Conservation (phyloP, 768 basidiomycete genomes). For the Collybia nuda region DNA sequence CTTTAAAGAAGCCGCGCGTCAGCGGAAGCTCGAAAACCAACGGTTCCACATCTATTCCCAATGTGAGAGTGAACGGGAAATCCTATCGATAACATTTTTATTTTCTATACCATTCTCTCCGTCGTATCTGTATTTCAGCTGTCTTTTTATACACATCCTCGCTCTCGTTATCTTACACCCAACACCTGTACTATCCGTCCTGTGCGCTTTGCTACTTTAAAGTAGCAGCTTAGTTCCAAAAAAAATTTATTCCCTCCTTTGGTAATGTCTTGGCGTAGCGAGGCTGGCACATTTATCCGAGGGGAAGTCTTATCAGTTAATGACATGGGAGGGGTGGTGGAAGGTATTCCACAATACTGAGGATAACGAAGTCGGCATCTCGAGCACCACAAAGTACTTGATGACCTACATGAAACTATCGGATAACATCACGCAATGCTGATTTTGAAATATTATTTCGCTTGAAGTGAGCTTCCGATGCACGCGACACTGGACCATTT, state of each 20-base stretch:
- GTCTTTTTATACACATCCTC: conserved; percentile 16
- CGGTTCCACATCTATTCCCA: conserved; percentile 44
- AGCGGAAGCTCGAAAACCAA: conserved; percentile 51
- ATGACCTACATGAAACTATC: conserved; percentile 19
- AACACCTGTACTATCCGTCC: conserved; percentile 18
- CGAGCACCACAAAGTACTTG: too few relatives aligned
- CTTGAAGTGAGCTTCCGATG: conserved; percentile 9
- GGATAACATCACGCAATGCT: conserved; percentile 29
- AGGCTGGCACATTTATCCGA: too few relatives aligned
- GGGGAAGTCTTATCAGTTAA: too few relatives aligned
- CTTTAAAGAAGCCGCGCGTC: conserved; percentile 60
- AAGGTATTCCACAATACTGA: background rate
- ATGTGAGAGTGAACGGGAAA: conserved; percentile 59
- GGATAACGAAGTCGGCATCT: background rate
- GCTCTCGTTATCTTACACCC: conserved; percentile 20
- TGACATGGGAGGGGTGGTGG: background rate
- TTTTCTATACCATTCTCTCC: conserved; percentile 7
- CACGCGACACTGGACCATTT: conserved; percentile 6
- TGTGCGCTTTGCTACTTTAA: background rate
- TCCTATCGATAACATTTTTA: conserved; percentile 46
- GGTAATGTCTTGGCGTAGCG: too few relatives aligned
- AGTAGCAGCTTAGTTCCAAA: too few relatives aligned
- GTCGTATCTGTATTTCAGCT: conserved; percentile 15
- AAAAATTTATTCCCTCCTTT: too few relatives aligned
- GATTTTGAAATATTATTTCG: conserved; percentile 23